Base-by-base conservation (phyloP, 805 yeast genomes). In the Ogataea paradorogensis region DNA sequence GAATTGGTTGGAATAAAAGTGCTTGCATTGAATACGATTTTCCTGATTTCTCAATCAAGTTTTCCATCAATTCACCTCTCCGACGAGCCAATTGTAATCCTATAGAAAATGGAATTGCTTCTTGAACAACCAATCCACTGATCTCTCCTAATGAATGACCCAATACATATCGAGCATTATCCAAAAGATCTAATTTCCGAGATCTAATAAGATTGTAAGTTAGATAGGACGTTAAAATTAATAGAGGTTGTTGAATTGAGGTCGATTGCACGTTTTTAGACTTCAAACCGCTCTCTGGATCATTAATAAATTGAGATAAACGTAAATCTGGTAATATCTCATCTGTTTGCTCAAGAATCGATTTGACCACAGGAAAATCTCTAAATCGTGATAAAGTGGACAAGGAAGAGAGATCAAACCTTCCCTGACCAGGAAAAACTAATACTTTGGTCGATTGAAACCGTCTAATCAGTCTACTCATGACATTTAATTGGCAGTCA, bases 61-160 rank as follows among this genome's bases (percentile, higher is more conserved):
- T 15, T 36, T 65, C 66, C 69, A 65, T 65, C 25, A 62, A 26
- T 24, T 35, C 25, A 6, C 69, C 69, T 20, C 69, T 41, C 13
- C 39, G 21, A 26, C 52, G 45, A 2, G 62, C 58, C 3, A 62
- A 32, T 2, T 33, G 22, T 7, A 65, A 35, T 3, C 62, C 62
- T 11, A 56, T 32, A 6, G 48, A 52, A 22, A 61, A 50, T 0
- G 55, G 21, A 1, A 65, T 31, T 0, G 50, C 47, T 5, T 42
- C 58, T 43, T 60, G 66, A 4, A 58, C 27, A 3, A 55, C 62
- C 26, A 65, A 30, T 3, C 53, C 40, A 14, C 61, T 47, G 5
- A 65, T 56, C 30, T 65, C 69, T 1, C 69, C 69, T 16, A 65
- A 38, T 5, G 68, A 63, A 42, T 64, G 69, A 8, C 69, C 69